phyloP scores from a whole-genome alignment of 1,139 yeast species.

The Tardiomyces blankii region DNA sequence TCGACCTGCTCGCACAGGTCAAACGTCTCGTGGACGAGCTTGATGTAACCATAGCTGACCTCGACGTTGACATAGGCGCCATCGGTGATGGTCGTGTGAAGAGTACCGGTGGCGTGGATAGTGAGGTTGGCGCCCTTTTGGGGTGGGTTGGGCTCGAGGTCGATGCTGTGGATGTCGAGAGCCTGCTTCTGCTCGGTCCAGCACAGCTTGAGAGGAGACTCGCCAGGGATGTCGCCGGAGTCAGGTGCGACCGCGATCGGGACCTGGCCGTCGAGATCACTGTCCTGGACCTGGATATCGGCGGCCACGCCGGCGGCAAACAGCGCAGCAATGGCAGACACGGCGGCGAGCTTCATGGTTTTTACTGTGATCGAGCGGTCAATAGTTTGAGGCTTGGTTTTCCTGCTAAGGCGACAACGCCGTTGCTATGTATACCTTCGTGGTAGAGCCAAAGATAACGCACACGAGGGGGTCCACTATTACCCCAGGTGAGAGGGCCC shows the following conservation, averaged over 20 bases:
- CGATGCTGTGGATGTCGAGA: constrained; percentile 48
- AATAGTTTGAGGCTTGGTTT: too few relatives aligned
- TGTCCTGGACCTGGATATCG: not conserved
- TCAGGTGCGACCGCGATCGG: not conserved
- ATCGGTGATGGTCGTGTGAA: constrained; percentile 46
- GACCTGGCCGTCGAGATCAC: not conserved
- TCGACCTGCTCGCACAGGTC: constrained; percentile 83
- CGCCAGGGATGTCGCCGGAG: constrained; percentile 54
- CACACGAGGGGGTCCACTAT: too few relatives aligned
- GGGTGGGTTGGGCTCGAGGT: constrained; percentile 80
- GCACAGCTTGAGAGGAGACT: constrained; percentile 72
- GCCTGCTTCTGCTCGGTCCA: constrained; percentile 54
- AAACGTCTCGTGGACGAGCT: constrained; percentile 71
- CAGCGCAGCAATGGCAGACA: not conserved
- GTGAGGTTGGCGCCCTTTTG: constrained; percentile 68
- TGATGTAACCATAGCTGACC: constrained; percentile 85
- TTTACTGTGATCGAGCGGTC: too few relatives aligned
- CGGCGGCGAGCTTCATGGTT: not conserved
- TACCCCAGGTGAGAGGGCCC: too few relatives aligned
- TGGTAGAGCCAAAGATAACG: too few relatives aligned
- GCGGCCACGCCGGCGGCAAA: not conserved
- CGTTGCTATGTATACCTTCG: too few relatives aligned
- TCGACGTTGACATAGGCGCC: constrained; percentile 94
- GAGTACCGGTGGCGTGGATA: constrained; percentile 58
- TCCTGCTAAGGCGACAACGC: too few relatives aligned